phyloP scores from a whole-genome alignment of 1,139 yeast genomes.

The Entelexis sorbosivorans region DNA sequence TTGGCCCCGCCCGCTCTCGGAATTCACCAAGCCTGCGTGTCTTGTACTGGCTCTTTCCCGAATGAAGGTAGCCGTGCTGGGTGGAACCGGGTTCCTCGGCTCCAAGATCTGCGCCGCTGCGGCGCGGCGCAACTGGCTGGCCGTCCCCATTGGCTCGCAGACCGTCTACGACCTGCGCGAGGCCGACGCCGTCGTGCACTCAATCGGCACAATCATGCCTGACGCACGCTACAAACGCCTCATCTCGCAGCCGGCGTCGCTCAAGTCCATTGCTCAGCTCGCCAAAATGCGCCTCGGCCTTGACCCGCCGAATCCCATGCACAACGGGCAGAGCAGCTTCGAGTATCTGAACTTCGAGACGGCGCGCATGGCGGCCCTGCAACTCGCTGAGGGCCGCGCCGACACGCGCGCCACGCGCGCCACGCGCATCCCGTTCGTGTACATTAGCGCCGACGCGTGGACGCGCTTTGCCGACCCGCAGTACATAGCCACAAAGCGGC shows the following conservation, averaged over 20 bases:
- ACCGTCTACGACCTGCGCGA: constrained; percentile 25
- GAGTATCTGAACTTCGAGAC: constrained; percentile 63
- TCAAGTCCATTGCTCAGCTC: constrained; percentile 14
- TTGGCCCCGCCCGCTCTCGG: too few species aligned
- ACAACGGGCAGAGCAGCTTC: constrained; percentile 37
- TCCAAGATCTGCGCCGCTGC: constrained; percentile 60
- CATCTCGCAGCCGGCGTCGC: constrained; percentile 22
- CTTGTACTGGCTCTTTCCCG: neutral
- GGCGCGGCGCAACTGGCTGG: constrained; percentile 23
- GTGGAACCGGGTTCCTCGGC: constrained; percentile 77
- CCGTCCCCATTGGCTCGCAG: constrained; percentile 11
- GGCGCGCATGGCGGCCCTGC: constrained; percentile 46
- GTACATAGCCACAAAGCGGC: constrained; percentile 64
- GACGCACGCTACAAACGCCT: constrained; percentile 53
- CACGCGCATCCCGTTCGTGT: constrained; percentile 43
- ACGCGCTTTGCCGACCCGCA: constrained; percentile 40
- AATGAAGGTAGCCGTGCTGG: constrained; percentile 35
- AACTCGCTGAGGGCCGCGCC: constrained; percentile 21
- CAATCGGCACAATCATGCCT: constrained; percentile 64
- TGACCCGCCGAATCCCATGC: constrained; percentile 13
- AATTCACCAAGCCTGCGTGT: too few species aligned
- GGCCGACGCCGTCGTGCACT: constrained; percentile 65
- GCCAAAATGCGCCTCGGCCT: constrained; percentile 22
- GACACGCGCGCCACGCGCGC: neutral
- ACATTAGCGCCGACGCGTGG: constrained; percentile 68